Percentiles rank a stretch among this genome's conserved stretches.
Conservation (phyloP, 306 rosid genomes). For the Medicago arabica region DNA sequence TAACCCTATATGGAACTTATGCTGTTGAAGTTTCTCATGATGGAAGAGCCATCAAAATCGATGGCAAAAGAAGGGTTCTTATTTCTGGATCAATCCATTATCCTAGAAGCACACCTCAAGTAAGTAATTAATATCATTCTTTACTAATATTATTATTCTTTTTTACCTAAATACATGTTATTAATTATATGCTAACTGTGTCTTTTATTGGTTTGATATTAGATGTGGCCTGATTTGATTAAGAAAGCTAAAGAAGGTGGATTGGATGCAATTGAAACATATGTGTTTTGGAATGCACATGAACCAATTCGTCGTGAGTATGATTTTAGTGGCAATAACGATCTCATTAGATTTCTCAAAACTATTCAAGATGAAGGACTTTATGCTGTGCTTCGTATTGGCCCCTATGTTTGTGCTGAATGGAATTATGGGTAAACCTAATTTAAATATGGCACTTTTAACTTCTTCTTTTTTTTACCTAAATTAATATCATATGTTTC, state of each 20-base stretch:
- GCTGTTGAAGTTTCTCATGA: constrained; percentile 50
- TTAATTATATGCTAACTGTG: too few species aligned
- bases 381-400: constrained; percentile 61
- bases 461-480: neutral
- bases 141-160: too few species aligned
- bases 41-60: constrained; percentile 57
- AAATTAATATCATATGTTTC: neutral
- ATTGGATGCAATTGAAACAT: constrained; percentile 60
- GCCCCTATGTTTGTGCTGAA: constrained; percentile 48
- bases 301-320: constrained; percentile 53
- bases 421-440: constrained; percentile 51
- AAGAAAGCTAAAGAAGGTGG: constrained; percentile 62
- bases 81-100: constrained; percentile 64
- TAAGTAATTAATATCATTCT: neutral
- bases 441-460: neutral
- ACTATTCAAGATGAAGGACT: constrained; percentile 61
- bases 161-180: too few species aligned
- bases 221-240: constrained; percentile 73
- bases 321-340: constrained; percentile 52
- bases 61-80: constrained; percentile 48
- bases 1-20: too few species aligned
- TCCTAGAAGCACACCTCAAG: constrained; percentile 65
- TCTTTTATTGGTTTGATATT: too few species aligned
- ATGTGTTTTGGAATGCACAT: constrained; percentile 62
- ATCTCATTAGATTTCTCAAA: constrained; percentile 56